Base-by-base conservation (phyloP, 2,329 filamentous ascomycete species). In the Aplosporella prunicola region DNA sequence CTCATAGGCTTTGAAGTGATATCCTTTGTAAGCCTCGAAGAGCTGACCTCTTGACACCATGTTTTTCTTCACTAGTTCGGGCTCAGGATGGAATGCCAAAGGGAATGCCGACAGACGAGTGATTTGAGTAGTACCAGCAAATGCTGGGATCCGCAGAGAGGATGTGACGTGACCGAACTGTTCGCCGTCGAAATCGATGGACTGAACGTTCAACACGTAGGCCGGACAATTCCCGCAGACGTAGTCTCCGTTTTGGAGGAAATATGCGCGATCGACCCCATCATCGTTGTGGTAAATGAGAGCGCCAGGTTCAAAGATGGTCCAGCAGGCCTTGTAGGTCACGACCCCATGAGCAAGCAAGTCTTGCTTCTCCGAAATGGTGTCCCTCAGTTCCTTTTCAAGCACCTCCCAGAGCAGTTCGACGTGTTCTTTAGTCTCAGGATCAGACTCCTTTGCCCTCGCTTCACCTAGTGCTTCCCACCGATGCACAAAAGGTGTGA, bases 1-100 rank as follows among this genome's bases (percentile, higher is more conserved):
- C 14, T 47, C 38, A 23, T 49, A 49, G 4, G 35, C 41, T 11
- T 46, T 45, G 36, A 49, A 47, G 24, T 46, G 45, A 11, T 16
- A 36, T 26, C 67, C 67, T 24, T 57, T 57, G 29, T 67, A 52
- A 11, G 49, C 42, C 43, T 69, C 64, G 42, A 69, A 63, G 8
- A 55, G 49, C 26, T 53, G 55, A 9, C 68, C 68, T 5, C 66
- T 58, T 11, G 53, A 49, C 14, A 61, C 51, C n/a, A 71, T 49
- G 8, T 48, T 45, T 10, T 50, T 34, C 16, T 51, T 56, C 15
- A 70, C 37, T 5, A 51, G 42, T 2, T 56, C 49, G 20, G 53
- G 46, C 7, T 62, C 47, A 2, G 44, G 24, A 43, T 68, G 62
- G 39, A 55, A 63, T 1, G 51, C 44, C 1, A 68, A 43, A 1